Evolutionary conservation across 192 early-diverging fungal genomes (phyloP), one percentile per base, ranked within the genome.

Genomic region (Gaertneriomyces sp.): DNA sequence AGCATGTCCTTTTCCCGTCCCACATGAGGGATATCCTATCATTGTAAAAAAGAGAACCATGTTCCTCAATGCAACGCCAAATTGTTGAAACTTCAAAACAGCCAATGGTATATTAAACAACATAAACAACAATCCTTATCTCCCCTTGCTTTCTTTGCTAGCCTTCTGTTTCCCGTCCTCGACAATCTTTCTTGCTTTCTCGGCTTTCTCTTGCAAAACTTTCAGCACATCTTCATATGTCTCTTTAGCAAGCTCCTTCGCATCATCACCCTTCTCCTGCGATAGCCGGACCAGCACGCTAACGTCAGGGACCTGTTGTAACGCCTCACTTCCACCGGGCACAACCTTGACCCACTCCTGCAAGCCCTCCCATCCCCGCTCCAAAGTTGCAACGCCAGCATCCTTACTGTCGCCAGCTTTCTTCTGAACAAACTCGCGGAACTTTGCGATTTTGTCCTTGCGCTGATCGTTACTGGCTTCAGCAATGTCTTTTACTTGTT

Each of bases 251-350:
- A 49, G 47, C 11, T 12, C 47, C 17, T 49, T 49, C 12, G 47
- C 47, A 17, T 49, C 47, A 49, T 49, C 47, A 3, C 47, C 47
- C 47, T 49, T 49, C 17, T 49, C 47, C 17, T 49, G 47, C 1
- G 47, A 49, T 49, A 49, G 47, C 12, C 47, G 47, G 47, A 49
- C 47, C 47, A 49, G 47, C 12, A 49, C 17, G 17, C 47, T 49
- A 12, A 49, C 17, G 47, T 49, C 47, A 17, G 47, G 47, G 47
- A 49, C 2, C 47, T 49, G 11, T 12, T 49, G 12, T 17, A 49
- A 17, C 0, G 47, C 47, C 17, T 49, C 47, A n/a, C 17, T 49
- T 49, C 47, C 47, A 17, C 47, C 47, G 0, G 47, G 47, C 1
- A 49, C 47, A 17, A 49, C 47, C 17, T 49, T 49, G 2, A 49